phyloP scores from a whole-genome alignment of 306 rosid genomes.

The Medicago truncatula region MtrunA17r5.0-ANR NC_053048.1:41748501-41749000 shows the following conservation, averaged over 20 bases:
- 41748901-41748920: slow-evolving; percentile 8
- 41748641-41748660: slow-evolving; percentile 32
- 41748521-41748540: slow-evolving; percentile 30
- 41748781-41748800: slow-evolving; percentile 9
- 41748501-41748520: slow-evolving; percentile 40
- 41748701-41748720: not conserved
- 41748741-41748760: slow-evolving; percentile 2
- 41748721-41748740: slow-evolving; percentile 38
- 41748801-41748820: slow-evolving; percentile 43
- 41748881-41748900: slow-evolving; percentile 21
- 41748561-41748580: slow-evolving; percentile 39
- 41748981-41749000: slow-evolving; percentile 30
- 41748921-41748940: slow-evolving; percentile 18
- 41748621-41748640: not conserved
- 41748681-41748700: slow-evolving; percentile 24
- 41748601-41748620: slow-evolving; percentile 31
- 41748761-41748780: not conserved
- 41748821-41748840: not conserved
- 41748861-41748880: slow-evolving; percentile 17
- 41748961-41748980: slow-evolving; percentile 32
- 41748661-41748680: slow-evolving; percentile 21
- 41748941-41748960: slow-evolving; percentile 2
- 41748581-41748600: slow-evolving; percentile 44
- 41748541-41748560: slow-evolving; percentile 29
- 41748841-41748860: not conserved